Percentiles rank a stretch among this genome's conserved stretches.
phyloP scores from a whole-genome alignment of 176 grass and related monocot genomes.

The Alopecurus myosuroides region DNA sequence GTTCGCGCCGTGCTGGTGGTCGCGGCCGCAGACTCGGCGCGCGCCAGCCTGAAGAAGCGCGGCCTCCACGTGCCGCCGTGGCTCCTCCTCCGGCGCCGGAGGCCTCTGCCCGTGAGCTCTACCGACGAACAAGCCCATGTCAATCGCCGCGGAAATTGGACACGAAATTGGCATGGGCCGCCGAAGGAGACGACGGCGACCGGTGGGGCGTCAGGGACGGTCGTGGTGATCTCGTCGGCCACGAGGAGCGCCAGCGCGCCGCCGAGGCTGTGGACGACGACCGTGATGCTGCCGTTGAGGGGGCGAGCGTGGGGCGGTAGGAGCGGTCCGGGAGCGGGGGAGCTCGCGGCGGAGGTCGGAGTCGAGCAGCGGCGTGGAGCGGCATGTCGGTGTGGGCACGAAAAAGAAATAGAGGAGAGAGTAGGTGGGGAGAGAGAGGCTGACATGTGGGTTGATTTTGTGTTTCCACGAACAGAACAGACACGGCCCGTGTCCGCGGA shows the following conservation, averaged over 20 bases:
- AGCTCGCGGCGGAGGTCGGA: slow-evolving; percentile 90
- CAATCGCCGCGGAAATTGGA: too few relatives aligned
- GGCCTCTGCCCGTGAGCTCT: slow-evolving; percentile 48
- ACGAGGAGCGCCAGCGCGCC: slow-evolving; percentile 77
- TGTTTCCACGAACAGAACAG: too few relatives aligned
- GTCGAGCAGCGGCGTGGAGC: too few relatives aligned
- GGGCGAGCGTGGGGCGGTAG: slow-evolving; percentile 63
- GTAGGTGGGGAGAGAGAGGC: too few relatives aligned
- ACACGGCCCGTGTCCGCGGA: too few relatives aligned
- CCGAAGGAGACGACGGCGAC: slow-evolving; percentile 88
- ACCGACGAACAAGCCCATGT: too few relatives aligned
- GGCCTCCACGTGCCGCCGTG: slow-evolving; percentile 76
- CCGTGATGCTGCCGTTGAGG: slow-evolving; percentile 70
- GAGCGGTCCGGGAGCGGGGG: slow-evolving; percentile 79
- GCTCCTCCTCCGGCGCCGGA: slow-evolving; percentile 3
- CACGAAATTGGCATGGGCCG: too few relatives aligned
- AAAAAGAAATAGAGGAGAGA: too few relatives aligned
- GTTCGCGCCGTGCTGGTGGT: slow-evolving; percentile 68
- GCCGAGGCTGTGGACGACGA: slow-evolving; percentile 89
- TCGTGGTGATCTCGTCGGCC: slow-evolving; percentile 60
- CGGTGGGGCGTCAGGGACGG: slow-evolving; percentile 54
- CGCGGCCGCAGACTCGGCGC: slow-evolving; percentile 50
- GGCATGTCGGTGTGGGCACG: too few relatives aligned
- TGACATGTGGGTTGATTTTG: too few relatives aligned
- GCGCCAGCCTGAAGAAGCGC: slow-evolving; percentile 75